These are phyloP conservation scores for Nicotiana rustica DNA, from an alignment of 305 asterid genomes.

Conservation along the genomic window DNA sequence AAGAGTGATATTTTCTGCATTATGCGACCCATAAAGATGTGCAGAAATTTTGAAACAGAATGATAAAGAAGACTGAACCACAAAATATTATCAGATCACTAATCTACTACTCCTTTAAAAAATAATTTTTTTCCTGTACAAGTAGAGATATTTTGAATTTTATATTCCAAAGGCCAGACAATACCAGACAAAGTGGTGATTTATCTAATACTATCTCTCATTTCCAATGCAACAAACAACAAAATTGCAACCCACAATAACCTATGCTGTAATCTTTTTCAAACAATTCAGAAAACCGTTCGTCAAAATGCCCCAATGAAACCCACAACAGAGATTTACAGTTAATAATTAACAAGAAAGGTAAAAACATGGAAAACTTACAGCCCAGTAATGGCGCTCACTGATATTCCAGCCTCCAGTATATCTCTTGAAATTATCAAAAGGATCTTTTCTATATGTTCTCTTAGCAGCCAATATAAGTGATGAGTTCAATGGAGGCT, in stretches of 20 bases:
- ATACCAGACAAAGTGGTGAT: slow-evolving; percentile 5
- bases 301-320: neutral
- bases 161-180: slow-evolving; percentile 3
- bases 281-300: neutral
- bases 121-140: neutral
- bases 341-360: neutral
- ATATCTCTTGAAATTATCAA: slow-evolving; percentile 63
- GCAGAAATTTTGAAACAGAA: neutral
- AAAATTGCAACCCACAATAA: neutral
- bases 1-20: too few species aligned
- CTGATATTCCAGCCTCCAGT: slow-evolving; percentile 92
- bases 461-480: slow-evolving; percentile 76
- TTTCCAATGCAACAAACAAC: neutral
- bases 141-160: neutral
- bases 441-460: slow-evolving; percentile 79
- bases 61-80: neutral
- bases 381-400: slow-evolving; percentile 90
- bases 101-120: neutral
- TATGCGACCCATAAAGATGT: neutral
- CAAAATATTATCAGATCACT: neutral
- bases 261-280: neutral
- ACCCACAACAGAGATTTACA: neutral
- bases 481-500: slow-evolving; percentile 52
- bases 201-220: neutral
- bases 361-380: slow-evolving; percentile 46